Base-by-base conservation (phyloP, 495 filamentous ascomycete species). In the Penicillium malachiteum region DNA sequence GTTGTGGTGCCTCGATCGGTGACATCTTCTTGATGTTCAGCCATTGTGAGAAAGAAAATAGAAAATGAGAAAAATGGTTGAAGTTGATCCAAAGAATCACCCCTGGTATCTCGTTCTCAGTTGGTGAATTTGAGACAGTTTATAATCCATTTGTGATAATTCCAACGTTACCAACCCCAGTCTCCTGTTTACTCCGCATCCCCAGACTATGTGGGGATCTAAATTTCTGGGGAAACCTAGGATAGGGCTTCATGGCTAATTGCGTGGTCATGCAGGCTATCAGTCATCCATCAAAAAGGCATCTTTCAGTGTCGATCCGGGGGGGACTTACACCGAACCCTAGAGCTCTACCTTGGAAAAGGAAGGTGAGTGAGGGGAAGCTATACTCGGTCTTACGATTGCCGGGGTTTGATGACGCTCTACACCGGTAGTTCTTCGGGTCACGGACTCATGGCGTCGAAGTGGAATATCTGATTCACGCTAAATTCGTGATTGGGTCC, bases 1-100 rank as follows among this genome's bases (percentile, higher is more conserved):
- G 14, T 55, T 8, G 59, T 55, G 13, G 55, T 58, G 18, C 31
- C 39, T 30, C 35, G 41, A 35, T 62, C 52, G 7, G n/a, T 16
- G 38, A 62, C 17, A 38, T 62, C 59, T 38, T 62, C 59, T 17
- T 58, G 59, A 34, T 58, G 59, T 35, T 55, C 59, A 10, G 42
- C 50, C 59, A 62, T 62, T 14, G 48, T 40, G 48, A 8, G 31
- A 40, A 17, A 30, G 17, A 40, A 32, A 35, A 14, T 5, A 5
- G 1, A 10, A 12, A 17, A 52, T 5, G 40, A 21, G 6, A 33
- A 10, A 11, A 18, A 12, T 9, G 3, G 4, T 26, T 26, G 21
- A 26, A 26, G 21, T 26, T 26, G 21, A 26, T 26, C 21, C 21
- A 26, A 26, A 26, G 21, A 26, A 26, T 26, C 21, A 26, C 21